Evolutionary conservation across 2,329 filamentous ascomycete species (phyloP).

Genomic region (Aspergillus ustus): DNA sequence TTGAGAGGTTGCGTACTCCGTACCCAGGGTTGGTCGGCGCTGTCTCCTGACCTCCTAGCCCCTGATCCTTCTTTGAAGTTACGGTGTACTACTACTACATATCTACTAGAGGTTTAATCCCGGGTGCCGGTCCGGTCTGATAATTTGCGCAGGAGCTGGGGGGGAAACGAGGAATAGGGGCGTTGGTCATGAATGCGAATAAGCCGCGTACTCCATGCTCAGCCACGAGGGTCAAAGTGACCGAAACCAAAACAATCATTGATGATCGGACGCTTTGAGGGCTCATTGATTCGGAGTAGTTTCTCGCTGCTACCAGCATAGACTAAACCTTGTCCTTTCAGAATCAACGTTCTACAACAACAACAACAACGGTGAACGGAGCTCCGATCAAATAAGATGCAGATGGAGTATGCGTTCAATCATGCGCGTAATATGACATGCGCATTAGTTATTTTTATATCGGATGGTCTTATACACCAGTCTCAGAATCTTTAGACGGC

Average conservation of each 20-base stretch:
- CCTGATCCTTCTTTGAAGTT: background rate
- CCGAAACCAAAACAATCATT: background rate
- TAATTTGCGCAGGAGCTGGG: background rate
- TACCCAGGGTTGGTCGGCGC: background rate
- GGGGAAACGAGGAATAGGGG: background rate
- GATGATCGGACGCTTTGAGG: background rate
- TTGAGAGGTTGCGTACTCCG: background rate
- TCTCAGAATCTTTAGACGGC: background rate
- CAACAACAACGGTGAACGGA: background rate
- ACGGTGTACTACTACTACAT: background rate
- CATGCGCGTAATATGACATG: slow-evolving; percentile 3
- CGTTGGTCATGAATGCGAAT: background rate
- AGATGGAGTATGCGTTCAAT: background rate
- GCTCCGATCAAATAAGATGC: background rate
- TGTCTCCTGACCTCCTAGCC: background rate
- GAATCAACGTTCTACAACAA: background rate
- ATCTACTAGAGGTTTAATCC: background rate
- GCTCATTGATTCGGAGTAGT: no score
- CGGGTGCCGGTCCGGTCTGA: background rate
- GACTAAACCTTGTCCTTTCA: background rate
- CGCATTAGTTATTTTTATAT: background rate
- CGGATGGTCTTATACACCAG: background rate
- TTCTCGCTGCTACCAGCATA: no score
- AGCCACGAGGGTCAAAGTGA: background rate
- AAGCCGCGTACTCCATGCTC: background rate